A percentile compares a stretch with the other conserved stretches of the same genome.
These are phyloP conservation scores for Neurospora sp. DNA, from an alignment of 495 filamentous ascomycete genomes.

Conservation along the genomic window DNA sequence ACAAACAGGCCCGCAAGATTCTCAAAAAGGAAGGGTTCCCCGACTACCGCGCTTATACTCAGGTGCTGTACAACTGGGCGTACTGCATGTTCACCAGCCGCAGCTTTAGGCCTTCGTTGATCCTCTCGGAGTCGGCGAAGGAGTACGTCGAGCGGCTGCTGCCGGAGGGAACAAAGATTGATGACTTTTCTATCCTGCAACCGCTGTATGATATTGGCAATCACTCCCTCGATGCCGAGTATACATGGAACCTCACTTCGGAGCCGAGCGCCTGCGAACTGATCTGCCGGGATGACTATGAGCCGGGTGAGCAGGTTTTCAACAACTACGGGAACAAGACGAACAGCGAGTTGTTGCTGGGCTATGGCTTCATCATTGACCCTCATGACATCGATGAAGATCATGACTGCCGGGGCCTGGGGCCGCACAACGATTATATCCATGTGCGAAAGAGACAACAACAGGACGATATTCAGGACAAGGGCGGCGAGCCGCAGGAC, in stretches of 20 bases:
- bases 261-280: conserved; percentile 23
- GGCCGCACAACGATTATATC: conserved; percentile 40
- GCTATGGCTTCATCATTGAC: conserved; percentile 39
- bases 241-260: conserved; percentile 28
- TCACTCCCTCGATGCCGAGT: conserved; percentile 35
- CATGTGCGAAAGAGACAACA: conserved; percentile 31
- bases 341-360: conserved; percentile 43
- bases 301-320: conserved; percentile 32
- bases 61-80: conserved; percentile 43
- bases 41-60: conserved; percentile 25
- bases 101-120: conserved; percentile 41
- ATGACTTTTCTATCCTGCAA: conserved; percentile 43
- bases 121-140: conserved; percentile 17
- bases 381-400: conserved; percentile 12
- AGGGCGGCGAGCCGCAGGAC: conserved; percentile 15
- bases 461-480: background rate
- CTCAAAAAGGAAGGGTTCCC: conserved; percentile 26
- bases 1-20: conserved; percentile 30
- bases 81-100: conserved; percentile 45
- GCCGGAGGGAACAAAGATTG: conserved; percentile 18
- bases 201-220: conserved; percentile 46
- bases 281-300: conserved; percentile 17
- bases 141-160: conserved; percentile 5
- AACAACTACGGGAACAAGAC: conserved; percentile 48
- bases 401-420: background rate